Percentiles rank a stretch among this genome's conserved stretches.
These are phyloP conservation scores for Parasitella parasitica DNA, from an alignment of 371 early-diverging fungal genomes.

Conservation along the genomic window DNA sequence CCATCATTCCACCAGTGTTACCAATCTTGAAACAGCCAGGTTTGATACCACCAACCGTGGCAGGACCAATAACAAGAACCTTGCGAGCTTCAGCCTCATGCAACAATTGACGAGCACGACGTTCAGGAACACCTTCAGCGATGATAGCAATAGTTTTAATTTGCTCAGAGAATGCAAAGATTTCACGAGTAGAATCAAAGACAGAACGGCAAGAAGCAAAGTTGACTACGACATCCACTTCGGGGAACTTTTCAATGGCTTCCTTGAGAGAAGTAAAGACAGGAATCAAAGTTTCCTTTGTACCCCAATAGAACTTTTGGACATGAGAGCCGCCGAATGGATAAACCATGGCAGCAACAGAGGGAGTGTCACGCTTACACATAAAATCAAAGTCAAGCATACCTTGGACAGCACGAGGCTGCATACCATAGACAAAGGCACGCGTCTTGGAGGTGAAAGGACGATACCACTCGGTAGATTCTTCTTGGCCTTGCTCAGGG, in stretches of 20 bases:
- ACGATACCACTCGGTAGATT: conserved; percentile 58
- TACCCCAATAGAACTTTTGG: conserved; percentile 99
- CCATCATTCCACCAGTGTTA: conserved; percentile 99
- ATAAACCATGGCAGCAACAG: conserved; percentile 98
- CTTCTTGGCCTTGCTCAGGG: conserved; percentile 22
- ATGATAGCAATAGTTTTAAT: conserved; percentile 95
- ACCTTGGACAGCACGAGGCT: conserved; percentile 98
- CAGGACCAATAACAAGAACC: conserved; percentile 95
- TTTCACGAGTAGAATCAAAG: conserved; percentile 87
- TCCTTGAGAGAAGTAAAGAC: conserved; percentile 89
- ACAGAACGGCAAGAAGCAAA: conserved; percentile 97
- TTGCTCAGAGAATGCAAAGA: conserved; percentile 71
- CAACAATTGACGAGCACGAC: conserved; percentile 89
- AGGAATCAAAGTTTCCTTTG: conserved; percentile 93
- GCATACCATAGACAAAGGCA: conserved; percentile 97
- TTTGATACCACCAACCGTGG: conserved; percentile 98
- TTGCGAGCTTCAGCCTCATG: conserved; percentile 78
- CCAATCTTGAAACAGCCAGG: conserved; percentile 99
- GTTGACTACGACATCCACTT: conserved; percentile 94
- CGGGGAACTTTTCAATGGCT: conserved; percentile 85
- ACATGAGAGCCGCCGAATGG: conserved; percentile 98
- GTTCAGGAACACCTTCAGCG: conserved; percentile 98
- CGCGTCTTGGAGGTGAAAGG: conserved; percentile 92
- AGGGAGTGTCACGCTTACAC: conserved; percentile 94
- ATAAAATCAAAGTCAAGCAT: conserved; percentile 99